phyloP scores from a whole-genome alignment of 73 alveolate genomes.

The Paramecium biaurelia region DNA sequence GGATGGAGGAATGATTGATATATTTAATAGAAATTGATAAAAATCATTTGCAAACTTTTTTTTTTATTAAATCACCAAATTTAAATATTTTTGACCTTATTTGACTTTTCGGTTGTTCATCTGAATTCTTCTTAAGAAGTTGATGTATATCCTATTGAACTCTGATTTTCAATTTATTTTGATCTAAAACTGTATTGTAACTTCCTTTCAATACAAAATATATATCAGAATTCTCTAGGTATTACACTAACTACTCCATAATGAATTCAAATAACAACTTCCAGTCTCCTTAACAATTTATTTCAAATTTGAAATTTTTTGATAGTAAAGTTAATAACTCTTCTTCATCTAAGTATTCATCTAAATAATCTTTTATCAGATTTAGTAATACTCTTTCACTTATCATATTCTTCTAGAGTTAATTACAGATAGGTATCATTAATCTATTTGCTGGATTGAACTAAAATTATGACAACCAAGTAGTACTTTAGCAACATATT shows the following conservation, averaged over 20 bases:
- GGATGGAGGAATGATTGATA: conserved; percentile 79
- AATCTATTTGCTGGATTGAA: conserved; percentile 15
- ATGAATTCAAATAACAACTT: not conserved
- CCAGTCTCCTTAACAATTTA: not conserved
- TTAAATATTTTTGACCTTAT: not conserved
- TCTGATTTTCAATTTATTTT: not conserved
- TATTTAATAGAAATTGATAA: not conserved
- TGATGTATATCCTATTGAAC: not conserved
- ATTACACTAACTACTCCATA: not conserved
- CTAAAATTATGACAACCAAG: conserved; percentile 34
- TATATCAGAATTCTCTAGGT: not conserved
- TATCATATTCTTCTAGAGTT: not conserved
- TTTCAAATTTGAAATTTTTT: not conserved
- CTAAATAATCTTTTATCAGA: not conserved
- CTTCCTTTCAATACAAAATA: not conserved
- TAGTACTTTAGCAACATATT: conserved; percentile 2
- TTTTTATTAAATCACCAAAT: not conserved
- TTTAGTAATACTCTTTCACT: not conserved
- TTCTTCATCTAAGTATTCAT: not conserved
- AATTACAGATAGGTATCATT: not conserved
- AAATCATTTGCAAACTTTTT: conserved; percentile 1
- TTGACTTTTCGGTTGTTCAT: not conserved
- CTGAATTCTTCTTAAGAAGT: not conserved
- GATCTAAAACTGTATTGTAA: not conserved
- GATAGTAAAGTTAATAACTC: not conserved